Evolutionary conservation across 139 green algal species (phyloP).

Genomic region (Pedinophyceae sp.): DNA sequence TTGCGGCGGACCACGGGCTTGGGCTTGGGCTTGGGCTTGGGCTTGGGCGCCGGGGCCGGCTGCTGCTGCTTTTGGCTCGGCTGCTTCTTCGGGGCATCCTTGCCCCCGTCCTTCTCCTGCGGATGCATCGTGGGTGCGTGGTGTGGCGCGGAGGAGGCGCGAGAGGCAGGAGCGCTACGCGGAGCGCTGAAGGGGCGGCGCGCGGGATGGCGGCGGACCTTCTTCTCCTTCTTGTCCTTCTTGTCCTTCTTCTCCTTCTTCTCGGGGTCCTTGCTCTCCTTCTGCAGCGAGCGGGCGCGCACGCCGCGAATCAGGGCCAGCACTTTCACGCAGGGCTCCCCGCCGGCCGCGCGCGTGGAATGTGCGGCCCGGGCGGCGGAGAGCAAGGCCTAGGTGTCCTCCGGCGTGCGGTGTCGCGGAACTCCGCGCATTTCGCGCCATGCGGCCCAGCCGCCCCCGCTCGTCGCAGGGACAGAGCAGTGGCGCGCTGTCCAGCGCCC

Average conservation of each 20-base stretch:
- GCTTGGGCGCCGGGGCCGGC: conserved; percentile 8
- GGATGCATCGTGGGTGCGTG: conserved; percentile 17
- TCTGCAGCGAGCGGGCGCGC: no score
- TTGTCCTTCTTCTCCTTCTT: conserved; percentile 36
- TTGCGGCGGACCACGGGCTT: neutral
- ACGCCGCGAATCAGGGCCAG: no score
- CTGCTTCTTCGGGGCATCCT: conserved; percentile 20
- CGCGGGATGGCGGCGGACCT: neutral
- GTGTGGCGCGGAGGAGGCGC: conserved; percentile 3
- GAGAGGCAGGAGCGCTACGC: neutral
- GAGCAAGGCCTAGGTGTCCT: no score
- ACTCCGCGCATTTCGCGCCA: no score
- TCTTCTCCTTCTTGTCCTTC: conserved; percentile 32
- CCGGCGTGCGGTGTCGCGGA: no score
- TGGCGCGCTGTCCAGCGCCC: no score
- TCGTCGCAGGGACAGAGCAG: no score
- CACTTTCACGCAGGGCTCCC: no score
- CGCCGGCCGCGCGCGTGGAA: no score
- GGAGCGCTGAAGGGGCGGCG: neutral
- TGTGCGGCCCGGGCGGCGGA: no score
- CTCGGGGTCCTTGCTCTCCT: no score
- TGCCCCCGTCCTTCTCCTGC: conserved; percentile 11
- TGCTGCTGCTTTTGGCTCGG: neutral
- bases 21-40: conserved; percentile 13
- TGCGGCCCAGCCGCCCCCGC: no score